Evolutionary conservation across 225 moss, liverwort and hornwort species (phyloP), one percentile per base, ranked within the genome.

Genomic region (Antitrichia curtipendula): DNA sequence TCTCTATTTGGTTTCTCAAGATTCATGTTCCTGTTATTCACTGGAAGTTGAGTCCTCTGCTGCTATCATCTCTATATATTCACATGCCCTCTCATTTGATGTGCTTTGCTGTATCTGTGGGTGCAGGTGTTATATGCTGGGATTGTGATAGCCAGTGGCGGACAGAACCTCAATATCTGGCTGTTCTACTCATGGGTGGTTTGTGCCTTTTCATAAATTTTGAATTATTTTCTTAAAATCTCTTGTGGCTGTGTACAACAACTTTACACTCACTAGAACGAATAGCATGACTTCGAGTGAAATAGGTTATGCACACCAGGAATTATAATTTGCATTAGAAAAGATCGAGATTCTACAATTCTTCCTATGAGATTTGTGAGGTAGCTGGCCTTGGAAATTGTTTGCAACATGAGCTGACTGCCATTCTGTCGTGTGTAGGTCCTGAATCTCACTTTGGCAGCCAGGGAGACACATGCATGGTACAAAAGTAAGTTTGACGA

Each of bases 401-500:
- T 84, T 81, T 81, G 87, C 65, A 70, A 43, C 61, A 65, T 80
- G 27, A 82, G 38, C 77, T 92, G 78, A 89, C 57, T 89, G 84
- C 52, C 66, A 21, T 83, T 53, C 34, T 87, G 47, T 82, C 65
- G 73, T 91, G 79, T 85, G 84, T 86, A 97, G 97, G 92, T 96
- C 27, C 87, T 90, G 21, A 99, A 99, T 87, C 95, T 99, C 16
- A 91, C 92, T 62, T 88, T 94, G 82, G n/a, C 89, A 82, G 97
- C 96, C 24, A 87, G 88, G 41, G 97, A 95, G 64, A 94, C 95
- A 11, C 98, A 99, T 86, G 88, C 93, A 84, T 99, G 98, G 98
- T 99, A 99, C 84, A 91, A 93, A 54, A 88, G 84, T 29, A 97
- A 96, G 91, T 99, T 99, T 40, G 94, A 97, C 24, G 92, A 96